Conservation (phyloP, 2,329 filamentous ascomycete genomes). For the Fusarium luffae region DNA sequence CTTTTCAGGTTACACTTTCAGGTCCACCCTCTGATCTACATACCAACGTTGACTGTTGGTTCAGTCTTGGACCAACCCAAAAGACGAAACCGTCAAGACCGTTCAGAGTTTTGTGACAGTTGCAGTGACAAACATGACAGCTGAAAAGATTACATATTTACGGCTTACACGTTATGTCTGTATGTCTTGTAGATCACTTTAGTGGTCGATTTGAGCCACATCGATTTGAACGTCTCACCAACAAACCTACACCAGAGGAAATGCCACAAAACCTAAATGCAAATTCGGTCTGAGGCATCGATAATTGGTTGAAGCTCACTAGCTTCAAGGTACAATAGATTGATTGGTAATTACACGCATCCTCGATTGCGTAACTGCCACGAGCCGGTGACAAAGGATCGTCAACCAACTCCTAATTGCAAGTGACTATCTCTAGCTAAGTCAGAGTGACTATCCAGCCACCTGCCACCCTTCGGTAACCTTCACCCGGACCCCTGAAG, state of each 20-base stretch:
- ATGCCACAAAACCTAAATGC: conserved; percentile 16
- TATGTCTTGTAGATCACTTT: conserved; percentile 1
- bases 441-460: conserved; percentile 5
- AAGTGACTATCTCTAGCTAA: conserved; percentile 1
- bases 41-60: conserved; percentile 18
- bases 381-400: conserved; percentile 8
- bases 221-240: conserved; percentile 19
- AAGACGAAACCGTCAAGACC: background rate
- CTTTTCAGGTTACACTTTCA: conserved; percentile 4
- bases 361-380: conserved; percentile 7
- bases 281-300: background rate
- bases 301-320: background rate
- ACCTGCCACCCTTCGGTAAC: conserved; percentile 13
- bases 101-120: conserved; percentile 17
- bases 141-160: background rate
- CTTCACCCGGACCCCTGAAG: conserved; percentile 19
- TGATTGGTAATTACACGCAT: conserved; percentile 1
- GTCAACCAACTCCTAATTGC: conserved; percentile 7
- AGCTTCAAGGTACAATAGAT: background rate
- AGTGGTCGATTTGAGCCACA: conserved; percentile 18
- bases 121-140: background rate
- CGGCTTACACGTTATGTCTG: background rate
- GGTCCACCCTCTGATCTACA: conserved; percentile 27
- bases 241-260: conserved; percentile 17
- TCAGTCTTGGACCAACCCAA: background rate